Conservation (phyloP, 2,329 filamentous ascomycete genomes). For the Verticillium dahliae region DNA sequence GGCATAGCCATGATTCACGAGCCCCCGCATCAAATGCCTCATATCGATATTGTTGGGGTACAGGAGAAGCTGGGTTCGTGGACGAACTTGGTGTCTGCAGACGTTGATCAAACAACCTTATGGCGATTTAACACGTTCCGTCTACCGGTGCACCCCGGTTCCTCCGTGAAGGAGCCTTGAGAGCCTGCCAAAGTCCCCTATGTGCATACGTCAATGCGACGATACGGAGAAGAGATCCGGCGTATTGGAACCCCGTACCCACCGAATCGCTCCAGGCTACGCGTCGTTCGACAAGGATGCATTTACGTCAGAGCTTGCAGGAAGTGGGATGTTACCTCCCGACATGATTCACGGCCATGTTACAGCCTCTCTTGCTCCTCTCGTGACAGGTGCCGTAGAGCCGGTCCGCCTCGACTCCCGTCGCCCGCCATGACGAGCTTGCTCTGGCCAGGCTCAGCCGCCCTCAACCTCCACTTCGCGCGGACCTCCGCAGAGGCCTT, state of each 20-base stretch:
- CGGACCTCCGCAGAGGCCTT: constrained; percentile 19
- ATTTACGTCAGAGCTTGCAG: background rate
- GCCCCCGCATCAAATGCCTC: background rate
- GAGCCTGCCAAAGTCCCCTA: background rate
- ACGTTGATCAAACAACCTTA: background rate
- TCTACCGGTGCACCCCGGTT: background rate
- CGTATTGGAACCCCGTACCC: no score
- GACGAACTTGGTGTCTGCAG: background rate
- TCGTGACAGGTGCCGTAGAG: constrained; percentile 15
- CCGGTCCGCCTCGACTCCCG: constrained; percentile 21
- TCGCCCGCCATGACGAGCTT: constrained; percentile 16
- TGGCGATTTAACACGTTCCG: background rate
- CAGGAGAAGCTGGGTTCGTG: background rate
- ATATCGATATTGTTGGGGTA: background rate
- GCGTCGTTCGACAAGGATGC: background rate
- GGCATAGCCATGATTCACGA: background rate
- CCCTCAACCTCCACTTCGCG: constrained; percentile 21
- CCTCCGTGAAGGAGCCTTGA: background rate
- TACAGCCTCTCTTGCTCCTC: constrained; percentile 21
- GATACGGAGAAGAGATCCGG: background rate
- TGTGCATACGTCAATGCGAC: background rate
- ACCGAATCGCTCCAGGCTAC: no score
- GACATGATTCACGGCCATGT: background rate
- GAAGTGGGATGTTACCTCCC: background rate
- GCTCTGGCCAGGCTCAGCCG: background rate